Evolutionary conservation across 2,329 filamentous ascomycete species (phyloP).

Genomic region (Berkeleyomyces basicola): DNA sequence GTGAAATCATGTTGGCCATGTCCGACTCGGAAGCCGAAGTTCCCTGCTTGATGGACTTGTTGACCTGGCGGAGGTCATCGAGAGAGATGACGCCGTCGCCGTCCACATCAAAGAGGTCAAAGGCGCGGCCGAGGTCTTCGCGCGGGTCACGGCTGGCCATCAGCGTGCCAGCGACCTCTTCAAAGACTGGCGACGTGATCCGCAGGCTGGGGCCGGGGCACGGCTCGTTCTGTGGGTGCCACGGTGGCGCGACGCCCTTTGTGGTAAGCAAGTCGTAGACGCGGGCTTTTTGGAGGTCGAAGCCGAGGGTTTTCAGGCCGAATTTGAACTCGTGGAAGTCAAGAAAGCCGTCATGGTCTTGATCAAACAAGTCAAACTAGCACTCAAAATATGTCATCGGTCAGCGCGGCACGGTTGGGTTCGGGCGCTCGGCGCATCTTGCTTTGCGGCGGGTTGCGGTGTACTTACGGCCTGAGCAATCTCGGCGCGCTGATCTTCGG

Average conservation of each 20-base stretch:
- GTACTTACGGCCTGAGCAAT: constrained; percentile 15
- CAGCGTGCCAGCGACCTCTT: constrained; percentile 60
- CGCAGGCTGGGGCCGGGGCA: constrained; percentile 47
- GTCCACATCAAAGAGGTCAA: constrained; percentile 83
- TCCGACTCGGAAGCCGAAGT: constrained; percentile 77
- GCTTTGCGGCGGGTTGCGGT: neutral
- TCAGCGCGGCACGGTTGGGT: too few species aligned
- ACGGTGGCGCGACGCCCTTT: constrained; percentile 59
- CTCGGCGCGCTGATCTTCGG: constrained; percentile 15
- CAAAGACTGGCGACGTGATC: constrained; percentile 56
- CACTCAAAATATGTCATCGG: neutral
- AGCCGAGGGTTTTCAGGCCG: constrained; percentile 86
- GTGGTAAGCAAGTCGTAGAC: constrained; percentile 65
- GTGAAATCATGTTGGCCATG: constrained; percentile 88
- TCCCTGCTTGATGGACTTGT: constrained; percentile 72
- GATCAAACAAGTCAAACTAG: constrained; percentile 16
- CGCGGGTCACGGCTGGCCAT: constrained; percentile 71
- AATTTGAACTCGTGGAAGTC: constrained; percentile 98
- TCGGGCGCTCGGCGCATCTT: neutral
- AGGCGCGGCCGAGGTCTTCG: constrained; percentile 82
- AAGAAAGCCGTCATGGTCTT: constrained; percentile 48
- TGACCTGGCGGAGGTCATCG: constrained; percentile 73
- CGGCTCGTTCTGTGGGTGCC: constrained; percentile 36
- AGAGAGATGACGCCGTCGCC: constrained; percentile 82
- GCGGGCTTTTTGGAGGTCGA: constrained; percentile 74